Base-by-base conservation (phyloP, 345 rosid species). In the Durio zibethinus region DNA sequence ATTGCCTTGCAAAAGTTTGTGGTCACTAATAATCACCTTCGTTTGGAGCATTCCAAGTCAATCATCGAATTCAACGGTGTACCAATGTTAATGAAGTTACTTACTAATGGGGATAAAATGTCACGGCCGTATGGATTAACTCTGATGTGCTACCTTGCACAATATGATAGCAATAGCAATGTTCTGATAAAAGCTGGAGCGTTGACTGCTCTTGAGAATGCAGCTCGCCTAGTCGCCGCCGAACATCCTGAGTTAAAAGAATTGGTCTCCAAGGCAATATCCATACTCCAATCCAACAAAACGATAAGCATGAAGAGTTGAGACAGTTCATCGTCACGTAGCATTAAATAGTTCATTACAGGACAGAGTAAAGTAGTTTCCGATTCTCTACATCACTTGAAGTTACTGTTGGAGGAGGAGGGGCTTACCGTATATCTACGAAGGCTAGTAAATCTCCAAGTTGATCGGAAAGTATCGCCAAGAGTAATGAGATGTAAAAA, bases 201-300 rank as follows among this genome's bases (percentile, higher is more conserved):
- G 40, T 82, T 90, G 84, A 88, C 86, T 36, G 91, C 86, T 12
- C 91, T 93, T 0, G 93, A 91, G 82, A 97, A 93, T 38, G 90
- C 85, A 0, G 97, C 89, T 45, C 82, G 84, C 2, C 2, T 82
- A 21, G 78, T 86, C 33, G 74, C 83, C 35, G 82, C 87, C 20
- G 89, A 89, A 54, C 81, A 87, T 75, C 88, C 82, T 52, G 89
- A 93, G 60, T 71, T 91, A 82, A 87, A 83, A 84, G 93, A 90
- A 50, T 82, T 93, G 76, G 88, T 90, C 4, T 18, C 77, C 18
- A 73, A 83, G 79, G 94, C 97, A 0, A 76, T 83, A 27, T 82
- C 81, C 69, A 92, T 89, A 73, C 82, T 90, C 64, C 16, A 89
- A 83, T 78, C 83, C 2, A 43, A 43, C 91, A 4, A 36, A 36